Evolutionary conservation across 352 stramenopile genomes (phyloP), one percentile per base, ranked within the genome.

Genomic region (Bremia lactucae): DNA sequence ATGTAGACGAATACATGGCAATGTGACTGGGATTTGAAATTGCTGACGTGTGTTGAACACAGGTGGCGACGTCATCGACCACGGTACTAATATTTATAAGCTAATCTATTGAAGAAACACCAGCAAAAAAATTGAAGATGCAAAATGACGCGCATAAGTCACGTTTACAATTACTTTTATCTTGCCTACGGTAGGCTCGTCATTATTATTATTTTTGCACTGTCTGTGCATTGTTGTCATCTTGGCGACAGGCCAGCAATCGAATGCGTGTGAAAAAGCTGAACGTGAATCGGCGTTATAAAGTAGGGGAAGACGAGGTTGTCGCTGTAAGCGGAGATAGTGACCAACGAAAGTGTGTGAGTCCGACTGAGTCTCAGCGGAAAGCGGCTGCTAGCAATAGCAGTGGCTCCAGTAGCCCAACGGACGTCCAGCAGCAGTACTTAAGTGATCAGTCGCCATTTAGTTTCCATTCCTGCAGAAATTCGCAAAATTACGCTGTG

Each of bases 221-320:
- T 41, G 34, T 49, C 54, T n/a, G n/a, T n/a, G n/a, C n/a, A n/a
- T n/a, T n/a, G n/a, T n/a, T n/a, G n/a, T n/a, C 35, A 45, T 20
- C 26, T 47, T 44, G 15, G n/a, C 23, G 23, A 36, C 25, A 44
- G 52, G 33, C 36, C 29, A 33, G 59, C 47, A 39, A 49, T 29
- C 46, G 58, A 39, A 85, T 85, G 72, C 72, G 72, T 71, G 68
- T 85, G 57, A 85, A 85, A 70, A 85, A 85, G 40, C 48, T 83
- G 55, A 83, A 64, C 61, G 53, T 57, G 36, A 78, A 72, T 45
- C 65, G 69, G 50, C 72, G 69, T 55, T 57, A 69, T 31, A 80
- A 77, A 72, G 43, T 65, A 55, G 69, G 69, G 42, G 72, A 85
- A 35, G 72, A 83, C 57, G 69, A 82, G 61, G 49, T 49, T 16